phyloP scores from a whole-genome alignment of 2,329 filamentous ascomycete species.

The Ascocoryne sarcoides region DNA sequence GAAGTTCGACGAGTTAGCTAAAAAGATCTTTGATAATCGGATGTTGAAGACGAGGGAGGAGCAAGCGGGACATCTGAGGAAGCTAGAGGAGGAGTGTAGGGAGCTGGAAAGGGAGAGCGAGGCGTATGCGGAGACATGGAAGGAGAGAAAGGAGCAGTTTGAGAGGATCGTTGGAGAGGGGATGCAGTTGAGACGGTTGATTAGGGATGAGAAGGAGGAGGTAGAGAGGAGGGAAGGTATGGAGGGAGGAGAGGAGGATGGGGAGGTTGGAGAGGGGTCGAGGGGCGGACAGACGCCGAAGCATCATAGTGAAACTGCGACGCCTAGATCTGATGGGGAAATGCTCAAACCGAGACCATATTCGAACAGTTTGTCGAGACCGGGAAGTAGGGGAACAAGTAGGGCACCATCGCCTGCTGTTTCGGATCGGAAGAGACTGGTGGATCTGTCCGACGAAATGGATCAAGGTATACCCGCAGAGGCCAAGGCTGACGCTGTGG shows the following conservation, averaged over 20 bases:
- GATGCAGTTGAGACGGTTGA: constrained; percentile 74
- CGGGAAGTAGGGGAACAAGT: constrained; percentile 33
- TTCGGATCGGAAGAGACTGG: constrained; percentile 17
- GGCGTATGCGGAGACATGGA: constrained; percentile 75
- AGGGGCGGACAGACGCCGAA: constrained; percentile 42
- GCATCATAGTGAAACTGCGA: constrained; percentile 40
- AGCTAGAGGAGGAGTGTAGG: constrained; percentile 79
- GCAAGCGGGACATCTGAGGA: constrained; percentile 66
- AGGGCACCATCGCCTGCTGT: constrained; percentile 31
- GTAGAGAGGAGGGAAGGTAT: constrained; percentile 81
- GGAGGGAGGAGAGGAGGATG: constrained; percentile 49
- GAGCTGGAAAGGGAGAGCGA: constrained; percentile 79
- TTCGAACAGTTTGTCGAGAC: constrained; percentile 30
- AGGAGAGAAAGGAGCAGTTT: constrained; percentile 78
- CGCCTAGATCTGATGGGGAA: constrained; percentile 41
- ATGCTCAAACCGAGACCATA: constrained; percentile 30
- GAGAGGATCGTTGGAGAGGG: constrained; percentile 83
- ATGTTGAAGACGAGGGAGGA: constrained; percentile 78
- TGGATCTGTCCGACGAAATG: too few species aligned
- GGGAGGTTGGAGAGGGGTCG: constrained; percentile 49
- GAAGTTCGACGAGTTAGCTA: constrained; percentile 78
- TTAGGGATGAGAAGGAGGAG: constrained; percentile 92
- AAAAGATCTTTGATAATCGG: constrained; percentile 75
- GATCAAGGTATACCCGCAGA: constrained; percentile 26
- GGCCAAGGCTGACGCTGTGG: background rate